Base-by-base conservation (phyloP, 257 asterid species). In the Gynochthodes officinalis region DNA sequence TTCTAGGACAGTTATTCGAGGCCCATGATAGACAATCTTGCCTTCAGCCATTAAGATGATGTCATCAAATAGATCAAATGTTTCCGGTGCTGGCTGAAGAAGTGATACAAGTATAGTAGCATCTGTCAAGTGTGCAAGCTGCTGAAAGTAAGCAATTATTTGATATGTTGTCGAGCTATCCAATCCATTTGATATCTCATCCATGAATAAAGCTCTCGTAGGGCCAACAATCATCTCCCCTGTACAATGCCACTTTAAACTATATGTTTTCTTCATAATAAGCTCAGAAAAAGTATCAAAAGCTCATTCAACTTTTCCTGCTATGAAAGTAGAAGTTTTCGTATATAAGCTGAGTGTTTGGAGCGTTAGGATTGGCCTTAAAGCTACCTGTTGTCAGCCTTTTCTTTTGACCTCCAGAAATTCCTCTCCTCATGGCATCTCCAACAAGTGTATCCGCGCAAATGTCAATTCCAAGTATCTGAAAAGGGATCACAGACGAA, bases 171-270 rank as follows among this genome's bases (percentile, higher is more conserved):
- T 87, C 23, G 90, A 85, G 77, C 89, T 87, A 63, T 87, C 93
- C 76, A 87, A 69, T 32, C 89, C 94, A 53, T 78, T 86, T 32
- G 93, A 84, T 30, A 88, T 88, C 64, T 86, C 90, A 61, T 88
- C 90, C 89, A 86, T 76, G 66, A 88, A 84, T 33, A 88, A 76
- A 59, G 88, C 88, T 79, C 76, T 79, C 33, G 86, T 77, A 25
- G 89, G 89, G 42, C 94, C 94, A 78, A 84, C 88, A 69, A 82
- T 82, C 89, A 82, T 88, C 83, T 88, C 91, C 28, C 89, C 88
- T 84, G 77, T 69, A 76, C 37, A 49, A 16, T 2, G 21, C 27
- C 25, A 32, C 21, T n/a, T n/a, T 25, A 8, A 8, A 18, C 5
- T 1, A 61, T 18, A 61, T n/a, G n/a, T n/a, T n/a, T n/a, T n/a